Percentiles rank a stretch among this genome's conserved stretches.
Evolutionary conservation across 768 basidiomycete genomes (phyloP).

Genomic region (Trametes gibbosa): DNA sequence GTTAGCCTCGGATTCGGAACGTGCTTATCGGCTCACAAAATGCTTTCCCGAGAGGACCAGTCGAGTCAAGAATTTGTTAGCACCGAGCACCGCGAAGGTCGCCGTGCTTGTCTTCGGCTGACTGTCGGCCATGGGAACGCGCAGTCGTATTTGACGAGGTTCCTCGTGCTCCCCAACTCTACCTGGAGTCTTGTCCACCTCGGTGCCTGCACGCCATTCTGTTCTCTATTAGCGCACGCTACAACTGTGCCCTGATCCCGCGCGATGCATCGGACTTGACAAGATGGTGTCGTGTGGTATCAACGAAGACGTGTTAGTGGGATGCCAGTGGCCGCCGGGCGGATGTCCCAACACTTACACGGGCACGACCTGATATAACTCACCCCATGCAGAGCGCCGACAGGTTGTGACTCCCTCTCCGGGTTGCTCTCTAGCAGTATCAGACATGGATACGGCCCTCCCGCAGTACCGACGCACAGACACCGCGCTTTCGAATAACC

Average conservation of each 20-base stretch:
- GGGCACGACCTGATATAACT: not conserved
- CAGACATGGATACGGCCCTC: not conserved
- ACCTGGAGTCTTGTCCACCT: not conserved
- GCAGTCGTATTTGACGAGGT: not conserved
- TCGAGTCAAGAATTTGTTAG: not conserved
- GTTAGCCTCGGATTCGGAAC: too few species aligned
- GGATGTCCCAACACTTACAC: not conserved
- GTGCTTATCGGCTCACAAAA: too few species aligned
- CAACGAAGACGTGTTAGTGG: not conserved
- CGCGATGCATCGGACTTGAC: not conserved
- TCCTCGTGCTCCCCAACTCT: conserved; percentile 3
- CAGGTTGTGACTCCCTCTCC: not conserved
- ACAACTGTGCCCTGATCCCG: not conserved
- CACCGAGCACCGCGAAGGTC: too few species aligned
- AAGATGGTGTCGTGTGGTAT: not conserved
- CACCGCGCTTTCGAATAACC: not conserved
- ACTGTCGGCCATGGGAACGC: not conserved
- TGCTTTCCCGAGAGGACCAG: too few species aligned
- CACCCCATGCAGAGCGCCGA: not conserved
- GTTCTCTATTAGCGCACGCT: not conserved
- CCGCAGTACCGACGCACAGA: conserved; percentile 3
- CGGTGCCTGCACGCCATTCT: not conserved
- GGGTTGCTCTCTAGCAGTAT: not conserved
- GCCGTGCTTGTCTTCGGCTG: not conserved
- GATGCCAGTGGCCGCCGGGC: not conserved